These are phyloP conservation scores for Kazachstania martiniae DNA, from an alignment of 805 yeast genomes.

Conservation along the genomic window DNA sequence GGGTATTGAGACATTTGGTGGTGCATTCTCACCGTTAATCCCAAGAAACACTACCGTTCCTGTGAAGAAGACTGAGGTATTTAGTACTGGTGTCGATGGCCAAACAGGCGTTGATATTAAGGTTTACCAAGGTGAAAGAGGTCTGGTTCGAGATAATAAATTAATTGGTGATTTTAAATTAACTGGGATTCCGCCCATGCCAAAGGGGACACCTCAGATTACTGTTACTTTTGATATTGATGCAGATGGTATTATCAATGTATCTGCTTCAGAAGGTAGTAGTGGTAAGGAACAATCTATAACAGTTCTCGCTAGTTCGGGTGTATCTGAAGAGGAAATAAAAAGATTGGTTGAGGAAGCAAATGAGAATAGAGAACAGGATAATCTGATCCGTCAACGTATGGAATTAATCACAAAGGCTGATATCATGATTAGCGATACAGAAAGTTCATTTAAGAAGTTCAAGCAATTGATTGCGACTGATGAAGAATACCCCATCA, in stretches of 20 bases:
- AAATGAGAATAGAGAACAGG: slow-evolving; percentile 47
- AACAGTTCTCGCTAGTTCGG: slow-evolving; percentile 59
- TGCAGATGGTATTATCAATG: slow-evolving; percentile 77
- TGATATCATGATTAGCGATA: slow-evolving; percentile 70
- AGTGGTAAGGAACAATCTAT: slow-evolving; percentile 60
- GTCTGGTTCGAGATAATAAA: slow-evolving; percentile 67
- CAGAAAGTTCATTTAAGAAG: slow-evolving; percentile 69
- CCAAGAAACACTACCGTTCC: slow-evolving; percentile 74
- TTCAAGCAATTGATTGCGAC: slow-evolving; percentile 36
- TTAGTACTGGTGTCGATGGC: slow-evolving; percentile 75
- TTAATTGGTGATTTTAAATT: slow-evolving; percentile 65
- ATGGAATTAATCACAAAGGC: slow-evolving; percentile 65
- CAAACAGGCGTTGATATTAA: slow-evolving; percentile 76
- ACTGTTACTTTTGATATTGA: slow-evolving; percentile 69
- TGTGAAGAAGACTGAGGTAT: slow-evolving; percentile 58
- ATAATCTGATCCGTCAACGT: slow-evolving; percentile 46
- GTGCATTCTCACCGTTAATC: slow-evolving; percentile 68
- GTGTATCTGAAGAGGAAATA: slow-evolving; percentile 60
- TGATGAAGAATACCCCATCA: slow-evolving; percentile 37
- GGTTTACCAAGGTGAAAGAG: slow-evolving; percentile 74
- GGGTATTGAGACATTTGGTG: slow-evolving; percentile 81
- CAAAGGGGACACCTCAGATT: slow-evolving; percentile 73
- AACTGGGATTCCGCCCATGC: slow-evolving; percentile 61
- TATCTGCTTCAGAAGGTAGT: slow-evolving; percentile 69
- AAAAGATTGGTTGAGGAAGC: slow-evolving; percentile 56